These are phyloP conservation scores for Cercospora brassicicola DNA, from an alignment of 2,329 filamentous ascomycete genomes.

Conservation along the genomic window DNA sequence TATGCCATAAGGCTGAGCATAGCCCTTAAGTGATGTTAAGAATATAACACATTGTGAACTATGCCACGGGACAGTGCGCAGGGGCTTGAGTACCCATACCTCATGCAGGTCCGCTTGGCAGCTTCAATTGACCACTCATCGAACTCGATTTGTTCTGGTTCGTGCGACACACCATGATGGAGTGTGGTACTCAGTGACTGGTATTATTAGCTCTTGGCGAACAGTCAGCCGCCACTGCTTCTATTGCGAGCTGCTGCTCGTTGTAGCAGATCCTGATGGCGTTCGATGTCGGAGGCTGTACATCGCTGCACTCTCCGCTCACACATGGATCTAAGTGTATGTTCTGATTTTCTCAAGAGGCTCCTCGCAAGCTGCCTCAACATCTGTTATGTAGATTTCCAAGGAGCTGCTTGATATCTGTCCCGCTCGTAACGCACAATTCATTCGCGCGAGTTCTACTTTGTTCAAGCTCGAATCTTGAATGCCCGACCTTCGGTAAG, in stretches of 20 bases:
- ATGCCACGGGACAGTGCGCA: not conserved
- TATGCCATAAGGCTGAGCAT: not conserved
- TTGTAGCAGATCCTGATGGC: not conserved
- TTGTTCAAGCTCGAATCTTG: too few species aligned
- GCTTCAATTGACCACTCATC: not conserved
- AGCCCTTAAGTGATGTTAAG: not conserved
- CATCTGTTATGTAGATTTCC: too few species aligned
- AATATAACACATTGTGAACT: not conserved
- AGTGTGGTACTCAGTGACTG: not conserved
- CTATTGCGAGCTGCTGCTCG: not conserved
- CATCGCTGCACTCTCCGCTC: too few species aligned
- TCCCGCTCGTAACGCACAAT: too few species aligned
- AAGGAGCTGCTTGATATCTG: too few species aligned
- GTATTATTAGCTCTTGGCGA: not conserved
- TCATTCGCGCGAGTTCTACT: too few species aligned
- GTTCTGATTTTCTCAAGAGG: too few species aligned
- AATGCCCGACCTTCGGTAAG: too few species aligned
- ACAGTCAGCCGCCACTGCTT: not conserved
- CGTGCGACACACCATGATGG: not conserved
- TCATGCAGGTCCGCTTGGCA: not conserved
- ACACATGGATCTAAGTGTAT: too few species aligned
- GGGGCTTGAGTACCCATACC: not conserved
- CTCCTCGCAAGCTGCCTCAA: too few species aligned
- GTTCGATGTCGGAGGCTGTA: not conserved
- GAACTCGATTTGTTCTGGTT: not conserved